Conservation (phyloP, 2,329 filamentous ascomycete genomes). For the Pyricularia grisea region DNA sequence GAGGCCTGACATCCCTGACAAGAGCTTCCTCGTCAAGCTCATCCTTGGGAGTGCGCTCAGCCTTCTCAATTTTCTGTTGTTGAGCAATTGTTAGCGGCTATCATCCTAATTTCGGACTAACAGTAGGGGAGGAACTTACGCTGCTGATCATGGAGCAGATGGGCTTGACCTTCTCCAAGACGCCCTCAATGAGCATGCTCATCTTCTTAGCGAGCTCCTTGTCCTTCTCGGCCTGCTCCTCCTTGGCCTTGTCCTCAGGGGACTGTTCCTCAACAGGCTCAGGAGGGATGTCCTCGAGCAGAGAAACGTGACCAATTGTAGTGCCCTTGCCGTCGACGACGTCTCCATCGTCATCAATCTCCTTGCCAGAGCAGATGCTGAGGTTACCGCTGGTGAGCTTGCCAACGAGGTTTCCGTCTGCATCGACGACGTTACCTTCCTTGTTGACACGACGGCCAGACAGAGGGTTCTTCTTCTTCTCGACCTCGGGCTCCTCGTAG, state of each 20-base stretch:
- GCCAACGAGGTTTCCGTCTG: conserved; percentile 51
- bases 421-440: conserved; percentile 49
- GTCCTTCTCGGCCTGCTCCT: conserved; percentile 54
- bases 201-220: conserved; percentile 71
- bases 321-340: conserved; percentile 60
- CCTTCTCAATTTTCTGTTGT: conserved; percentile 61
- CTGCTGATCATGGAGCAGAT: conserved; percentile 81
- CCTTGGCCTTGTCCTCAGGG: conserved; percentile 47
- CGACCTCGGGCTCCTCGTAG: conserved; percentile 46
- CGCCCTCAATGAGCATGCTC: conserved; percentile 61
- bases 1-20: conserved; percentile 75
- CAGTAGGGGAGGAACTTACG: conserved; percentile 30
- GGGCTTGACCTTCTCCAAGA: conserved; percentile 74
- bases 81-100: background rate
- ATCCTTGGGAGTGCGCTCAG: conserved; percentile 72
- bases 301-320: conserved; percentile 57
- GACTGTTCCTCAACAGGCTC: conserved; percentile 40
- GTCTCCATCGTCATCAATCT: conserved; percentile 62
- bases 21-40: conserved; percentile 86
- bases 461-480: conserved; percentile 42
- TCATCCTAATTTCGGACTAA: background rate
- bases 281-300: conserved; percentile 49
- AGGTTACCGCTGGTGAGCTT: conserved; percentile 61
- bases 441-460: conserved; percentile 46
- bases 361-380: conserved; percentile 55